Percentiles rank a stretch among this genome's conserved stretches.
Conservation (phyloP, 2,329 filamentous ascomycete genomes). For the Arthrobotrys musiformis region DNA sequence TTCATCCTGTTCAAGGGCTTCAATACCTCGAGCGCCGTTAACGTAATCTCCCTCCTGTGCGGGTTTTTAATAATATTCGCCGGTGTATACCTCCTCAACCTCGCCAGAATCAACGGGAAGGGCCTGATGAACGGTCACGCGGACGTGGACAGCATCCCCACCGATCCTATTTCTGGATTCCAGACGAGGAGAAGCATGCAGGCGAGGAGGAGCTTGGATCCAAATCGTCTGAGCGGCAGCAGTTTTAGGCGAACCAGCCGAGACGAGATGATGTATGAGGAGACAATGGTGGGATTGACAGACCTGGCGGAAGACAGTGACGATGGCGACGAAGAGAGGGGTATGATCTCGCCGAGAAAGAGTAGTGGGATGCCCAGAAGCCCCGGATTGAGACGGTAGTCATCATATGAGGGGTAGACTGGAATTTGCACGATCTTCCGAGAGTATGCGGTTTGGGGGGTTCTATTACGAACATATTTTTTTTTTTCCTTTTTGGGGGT, state of each 20-base stretch:
- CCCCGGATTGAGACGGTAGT: slow-evolving; percentile 49
- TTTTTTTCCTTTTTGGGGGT: not conserved
- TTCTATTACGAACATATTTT: slow-evolving; percentile 56
- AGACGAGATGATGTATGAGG: slow-evolving; percentile 89
- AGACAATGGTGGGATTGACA: slow-evolving; percentile 78
- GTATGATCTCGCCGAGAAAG: slow-evolving; percentile 59
- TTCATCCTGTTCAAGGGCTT: slow-evolving; percentile 78
- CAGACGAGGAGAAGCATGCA: slow-evolving; percentile 96
- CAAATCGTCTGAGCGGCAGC: slow-evolving; percentile 71
- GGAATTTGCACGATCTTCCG: slow-evolving; percentile 4
- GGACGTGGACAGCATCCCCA: slow-evolving; percentile 80
- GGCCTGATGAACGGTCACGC: slow-evolving; percentile 68
- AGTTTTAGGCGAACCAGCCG: slow-evolving; percentile 73
- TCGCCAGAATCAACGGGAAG: slow-evolving; percentile 91
- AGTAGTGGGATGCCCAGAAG: slow-evolving; percentile 56
- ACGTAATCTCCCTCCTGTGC: slow-evolving; percentile 78
- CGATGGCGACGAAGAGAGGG: slow-evolving; percentile 67
- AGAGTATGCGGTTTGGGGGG: slow-evolving; percentile 46
- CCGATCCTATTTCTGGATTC: slow-evolving; percentile 87
- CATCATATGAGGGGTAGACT: not conserved
- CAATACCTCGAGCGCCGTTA: slow-evolving; percentile 76
- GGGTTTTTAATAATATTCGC: slow-evolving; percentile 78
- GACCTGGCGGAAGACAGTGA: slow-evolving; percentile 83
- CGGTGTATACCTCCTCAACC: slow-evolving; percentile 76
- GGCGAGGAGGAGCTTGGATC: slow-evolving; percentile 76